phyloP scores from a whole-genome alignment of 106 monocot species.

The Phalaenopsis equestris region DNA sequence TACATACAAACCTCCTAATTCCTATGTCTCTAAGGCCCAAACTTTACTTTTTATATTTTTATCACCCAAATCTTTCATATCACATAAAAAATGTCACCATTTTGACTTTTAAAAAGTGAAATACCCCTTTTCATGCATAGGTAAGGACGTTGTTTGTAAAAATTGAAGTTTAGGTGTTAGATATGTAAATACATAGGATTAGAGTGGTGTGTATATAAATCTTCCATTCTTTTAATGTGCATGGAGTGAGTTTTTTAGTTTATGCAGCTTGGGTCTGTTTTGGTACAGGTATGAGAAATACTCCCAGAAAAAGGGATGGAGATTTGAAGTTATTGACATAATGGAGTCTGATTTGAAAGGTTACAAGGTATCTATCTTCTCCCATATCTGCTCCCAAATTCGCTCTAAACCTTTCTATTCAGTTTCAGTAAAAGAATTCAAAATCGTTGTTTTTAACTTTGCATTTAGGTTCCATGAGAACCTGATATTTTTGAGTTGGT shows the following conservation, averaged over 20 bases:
- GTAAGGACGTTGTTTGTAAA: too few relatives aligned
- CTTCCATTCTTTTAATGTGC: not conserved
- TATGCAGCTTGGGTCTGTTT: constrained; percentile 5
- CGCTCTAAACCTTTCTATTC: not conserved
- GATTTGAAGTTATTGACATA: constrained; percentile 73
- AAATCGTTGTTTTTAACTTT: not conserved
- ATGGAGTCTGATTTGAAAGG: constrained; percentile 88
- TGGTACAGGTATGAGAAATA: constrained; percentile 67
- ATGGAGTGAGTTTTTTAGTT: not conserved
- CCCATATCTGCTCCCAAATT: not conserved
- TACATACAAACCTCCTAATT: too few relatives aligned
- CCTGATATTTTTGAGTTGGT: not conserved
- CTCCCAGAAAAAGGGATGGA: constrained; percentile 86
- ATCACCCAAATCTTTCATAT: too few relatives aligned
- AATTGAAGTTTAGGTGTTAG: too few relatives aligned
- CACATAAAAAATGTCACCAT: too few relatives aligned
- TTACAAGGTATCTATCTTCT: constrained; percentile 48
- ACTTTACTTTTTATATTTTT: too few relatives aligned
- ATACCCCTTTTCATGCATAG: too few relatives aligned
- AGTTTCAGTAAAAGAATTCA: not conserved
- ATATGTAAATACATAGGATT: too few relatives aligned
- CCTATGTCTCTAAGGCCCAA: too few relatives aligned
- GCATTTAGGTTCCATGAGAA: not conserved
- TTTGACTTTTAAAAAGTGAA: too few relatives aligned
- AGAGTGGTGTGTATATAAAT: too few relatives aligned